These are phyloP conservation scores for Ustilago loliicola DNA, from an alignment of 1,284 basidiomycete genomes.

Conservation along the genomic window DNA sequence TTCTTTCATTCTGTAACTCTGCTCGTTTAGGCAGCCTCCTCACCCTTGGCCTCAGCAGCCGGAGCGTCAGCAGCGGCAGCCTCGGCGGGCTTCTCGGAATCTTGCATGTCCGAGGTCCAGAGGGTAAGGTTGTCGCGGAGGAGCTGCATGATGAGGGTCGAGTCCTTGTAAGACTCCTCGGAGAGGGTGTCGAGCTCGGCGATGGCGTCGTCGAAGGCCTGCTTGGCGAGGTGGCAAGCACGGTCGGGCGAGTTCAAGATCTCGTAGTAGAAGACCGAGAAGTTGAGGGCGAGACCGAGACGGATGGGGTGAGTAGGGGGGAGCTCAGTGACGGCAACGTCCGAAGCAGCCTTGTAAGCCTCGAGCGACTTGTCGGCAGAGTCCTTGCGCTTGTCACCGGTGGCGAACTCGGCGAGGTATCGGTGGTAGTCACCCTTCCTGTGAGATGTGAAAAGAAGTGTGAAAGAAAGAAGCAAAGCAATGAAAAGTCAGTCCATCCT, in stretches of 20 bases:
- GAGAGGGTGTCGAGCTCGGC: conserved; percentile 99
- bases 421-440: conserved; percentile 99
- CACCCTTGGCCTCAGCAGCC: conserved; percentile 66
- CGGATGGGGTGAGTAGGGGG: conserved; percentile 99
- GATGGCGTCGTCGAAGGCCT: conserved; percentile 99
- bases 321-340: conserved; percentile 96
- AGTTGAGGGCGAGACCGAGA: conserved; percentile 98
- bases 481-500: neutral
- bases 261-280: conserved; percentile 99
- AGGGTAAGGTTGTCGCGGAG: conserved; percentile 95
- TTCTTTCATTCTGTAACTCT: conserved; percentile 42
- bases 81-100: conserved; percentile 71
- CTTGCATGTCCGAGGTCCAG: conserved; percentile 94
- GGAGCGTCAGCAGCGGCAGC: conserved; percentile 61
- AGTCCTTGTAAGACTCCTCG: conserved; percentile 96
- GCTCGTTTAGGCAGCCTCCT: conserved; percentile 67
- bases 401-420: conserved; percentile 99
- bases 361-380: conserved; percentile 98
- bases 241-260: conserved; percentile 99
- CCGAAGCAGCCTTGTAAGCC: conserved; percentile 99
- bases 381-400: conserved; percentile 98
- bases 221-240: conserved; percentile 99
- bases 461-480: neutral
- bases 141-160: conserved; percentile 97
- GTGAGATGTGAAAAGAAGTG: conserved; percentile 19